Base-by-base conservation (phyloP, 2,329 filamentous ascomycete genomes). In the Paraphoma sp. region DNA sequence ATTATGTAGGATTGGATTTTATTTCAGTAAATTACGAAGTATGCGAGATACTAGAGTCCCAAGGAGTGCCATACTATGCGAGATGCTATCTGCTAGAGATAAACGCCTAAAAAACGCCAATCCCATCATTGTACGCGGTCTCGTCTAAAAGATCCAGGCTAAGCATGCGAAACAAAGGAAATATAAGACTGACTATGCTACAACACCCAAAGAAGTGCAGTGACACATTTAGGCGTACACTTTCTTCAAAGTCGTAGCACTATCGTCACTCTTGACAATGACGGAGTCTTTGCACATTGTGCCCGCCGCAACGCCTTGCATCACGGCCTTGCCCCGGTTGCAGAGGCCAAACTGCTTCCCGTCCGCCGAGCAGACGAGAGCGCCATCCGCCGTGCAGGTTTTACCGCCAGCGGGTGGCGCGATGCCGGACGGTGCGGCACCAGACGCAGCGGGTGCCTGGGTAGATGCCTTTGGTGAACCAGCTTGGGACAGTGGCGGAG, bases 251-350 rank as follows among this genome's bases (percentile, higher is more conserved):
- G 36, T 48, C 16, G 51, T 31, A 43, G 40, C 36, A 30, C 10
- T 33, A 28, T 64, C 73, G 3, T 62, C 60, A n/a, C 70, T 69
- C 53, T 66, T 70, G 12, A 56, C 56, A 49, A 81, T 78, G 48
- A 65, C 56, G 10, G 78, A 78, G 48, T 74, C 65, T 11, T 59
- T 44, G 64, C 80, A 82, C 38, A 70, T 72, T 0, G 79, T 82
- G 3, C 80, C 81, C 1, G 68, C 54, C 17, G 81, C 78, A 3
- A 82, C 77, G 28, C 67, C 40, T 62, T 78, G 76, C 57, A 70
- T 79, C 10, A 75, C 49, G 3, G 77, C 73, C 12, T 62, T 61
- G 44, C 79, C 79, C 30, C 73, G 66, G 57, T 78, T 72, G 65
- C 78, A 80, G 41, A 81, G 57, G 5, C 75, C 79, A 47, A 78